A percentile compares a stretch with the other conserved stretches of the same genome.
phyloP scores from a whole-genome alignment of 768 basidiomycete species.

The Chalciporus chontae region DNA sequence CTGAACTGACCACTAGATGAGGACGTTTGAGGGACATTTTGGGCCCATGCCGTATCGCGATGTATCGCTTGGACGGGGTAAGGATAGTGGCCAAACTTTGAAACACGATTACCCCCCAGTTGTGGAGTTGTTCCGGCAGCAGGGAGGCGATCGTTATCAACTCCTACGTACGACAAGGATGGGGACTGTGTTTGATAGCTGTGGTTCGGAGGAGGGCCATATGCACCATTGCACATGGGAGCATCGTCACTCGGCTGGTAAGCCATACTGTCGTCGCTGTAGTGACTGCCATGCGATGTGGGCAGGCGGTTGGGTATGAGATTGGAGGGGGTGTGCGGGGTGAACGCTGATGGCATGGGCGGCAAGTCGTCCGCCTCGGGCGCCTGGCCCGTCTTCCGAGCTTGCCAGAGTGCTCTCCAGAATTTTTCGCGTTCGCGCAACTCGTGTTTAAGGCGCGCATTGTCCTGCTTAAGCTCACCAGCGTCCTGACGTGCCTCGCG shows the following conservation, averaged over 20 bases:
- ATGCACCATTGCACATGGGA: slow-evolving; percentile 42
- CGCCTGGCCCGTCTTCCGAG: slow-evolving; percentile 54
- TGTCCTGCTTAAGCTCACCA: slow-evolving; percentile 63
- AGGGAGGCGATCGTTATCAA: slow-evolving; percentile 32
- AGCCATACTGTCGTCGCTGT: slow-evolving; percentile 39
- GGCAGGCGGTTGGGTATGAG: slow-evolving; percentile 35
- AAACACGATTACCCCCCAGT: slow-evolving; percentile 38
- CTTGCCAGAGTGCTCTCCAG: slow-evolving; percentile 67
- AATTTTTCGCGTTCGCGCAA: slow-evolving; percentile 70
- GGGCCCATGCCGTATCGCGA: slow-evolving; percentile 29
- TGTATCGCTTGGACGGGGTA: slow-evolving; percentile 36
- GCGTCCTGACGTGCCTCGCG: slow-evolving; percentile 62
- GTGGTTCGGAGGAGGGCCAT: slow-evolving; percentile 37
- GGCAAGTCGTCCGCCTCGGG: slow-evolving; percentile 52
- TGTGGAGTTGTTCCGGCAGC: slow-evolving; percentile 27
- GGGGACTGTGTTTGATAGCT: slow-evolving; percentile 48
- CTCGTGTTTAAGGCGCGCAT: slow-evolving; percentile 59
- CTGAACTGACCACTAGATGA: slow-evolving; percentile 30
- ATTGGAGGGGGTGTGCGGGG: slow-evolving; percentile 32
- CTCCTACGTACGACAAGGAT: slow-evolving; percentile 35
- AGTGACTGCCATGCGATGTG: slow-evolving; percentile 36
- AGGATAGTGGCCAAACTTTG: slow-evolving; percentile 52
- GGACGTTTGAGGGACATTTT: slow-evolving; percentile 28
- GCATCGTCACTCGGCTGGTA: slow-evolving; percentile 51
- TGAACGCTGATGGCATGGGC: slow-evolving; percentile 44